phyloP scores from a whole-genome alignment of 208 protist species.

The Trypanosoma theileri region DNA sequence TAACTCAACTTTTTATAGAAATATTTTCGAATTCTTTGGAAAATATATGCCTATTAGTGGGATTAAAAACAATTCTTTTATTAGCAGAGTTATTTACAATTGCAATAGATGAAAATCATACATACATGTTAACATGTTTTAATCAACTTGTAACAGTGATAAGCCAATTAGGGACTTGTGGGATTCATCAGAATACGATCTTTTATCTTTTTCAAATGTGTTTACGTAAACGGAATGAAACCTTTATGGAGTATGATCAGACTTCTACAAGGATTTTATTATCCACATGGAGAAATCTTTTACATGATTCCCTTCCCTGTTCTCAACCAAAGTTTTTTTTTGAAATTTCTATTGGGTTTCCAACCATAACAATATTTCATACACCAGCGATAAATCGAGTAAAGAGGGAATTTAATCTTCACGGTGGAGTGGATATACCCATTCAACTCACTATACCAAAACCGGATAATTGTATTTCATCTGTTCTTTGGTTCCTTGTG shows the following conservation, averaged over 20 bases:
- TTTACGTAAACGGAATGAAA: conserved; percentile 2
- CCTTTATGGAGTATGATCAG: conserved; percentile 20
- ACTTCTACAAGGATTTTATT: conserved; percentile 9
- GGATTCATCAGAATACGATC: conserved; percentile 13
- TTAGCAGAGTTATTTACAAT: conserved; percentile 22
- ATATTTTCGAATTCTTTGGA: conserved; percentile 26
- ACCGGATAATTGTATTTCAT: conserved; percentile 19
- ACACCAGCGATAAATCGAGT: neutral
- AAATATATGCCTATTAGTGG: conserved; percentile 28
- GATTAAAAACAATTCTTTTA: neutral
- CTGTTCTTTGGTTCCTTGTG: conserved; percentile 29
- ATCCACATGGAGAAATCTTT: conserved; percentile 1
- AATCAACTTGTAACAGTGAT: conserved; percentile 13
- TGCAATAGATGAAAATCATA: conserved; percentile 3
- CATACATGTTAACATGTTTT: conserved; percentile 12
- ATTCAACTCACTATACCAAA: conserved; percentile 15
- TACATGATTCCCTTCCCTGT: conserved; percentile 18
- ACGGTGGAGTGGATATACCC: conserved; percentile 25
- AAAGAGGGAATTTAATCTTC: conserved; percentile 4
- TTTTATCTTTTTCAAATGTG: conserved; percentile 24
- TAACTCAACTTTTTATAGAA: conserved; percentile 25
- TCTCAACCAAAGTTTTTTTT: conserved; percentile 25
- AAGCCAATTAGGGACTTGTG: conserved; percentile 13
- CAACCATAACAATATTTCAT: neutral
- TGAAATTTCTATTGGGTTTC: conserved; percentile 19